Evolutionary conservation across 1,284 basidiomycete species (phyloP), one percentile per base, ranked within the genome.

Genomic region (Apiotrichum porosum): DNA sequence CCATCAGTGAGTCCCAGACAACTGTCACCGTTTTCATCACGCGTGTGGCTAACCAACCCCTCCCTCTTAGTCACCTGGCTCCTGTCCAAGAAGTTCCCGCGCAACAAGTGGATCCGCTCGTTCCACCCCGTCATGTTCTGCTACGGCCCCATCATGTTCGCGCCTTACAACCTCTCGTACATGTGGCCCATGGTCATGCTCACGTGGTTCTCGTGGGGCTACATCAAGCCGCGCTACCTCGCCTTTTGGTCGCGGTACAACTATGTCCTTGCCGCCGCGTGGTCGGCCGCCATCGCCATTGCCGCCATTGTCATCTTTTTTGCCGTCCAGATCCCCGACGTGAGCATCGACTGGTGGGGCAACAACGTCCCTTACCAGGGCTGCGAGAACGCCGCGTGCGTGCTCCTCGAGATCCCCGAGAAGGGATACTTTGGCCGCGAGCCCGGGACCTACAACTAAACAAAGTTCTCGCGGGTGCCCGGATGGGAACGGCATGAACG

Each of bases 1-100:
- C 88, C 18, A 13, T 38, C 31, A 42, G 35, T 6, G 85, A 76
- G 76, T 83, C 42, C 28, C 44, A 42, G n/a, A n/a, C n/a, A n/a
- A n/a, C n/a, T n/a, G n/a, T n/a, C n/a, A n/a, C n/a, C n/a, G n/a
- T n/a, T n/a, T n/a, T n/a, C n/a, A n/a, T n/a, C n/a, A n/a, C n/a
- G n/a, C n/a, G n/a, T n/a, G n/a, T n/a, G n/a, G n/a, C n/a, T n/a
- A n/a, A n/a, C n/a, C n/a, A n/a, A n/a, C 53, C 40, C 19, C 30
- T 28, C 8, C 86, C n/a, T n/a, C n/a, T n/a, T n/a, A n/a, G n/a
- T 76, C 76, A 83, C 22, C 31, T 38, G 33, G 31, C 17, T n/a
- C 10, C 38, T 46, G 17, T 14, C 40, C 35, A 52, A 50, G 47
- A 15, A 13, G 28, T 28, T 36, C 28, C 47, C 47, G 9, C 31